Evolutionary conservation across 1,284 basidiomycete genomes (phyloP).

Genomic region (Boletus semigastroideus): DNA sequence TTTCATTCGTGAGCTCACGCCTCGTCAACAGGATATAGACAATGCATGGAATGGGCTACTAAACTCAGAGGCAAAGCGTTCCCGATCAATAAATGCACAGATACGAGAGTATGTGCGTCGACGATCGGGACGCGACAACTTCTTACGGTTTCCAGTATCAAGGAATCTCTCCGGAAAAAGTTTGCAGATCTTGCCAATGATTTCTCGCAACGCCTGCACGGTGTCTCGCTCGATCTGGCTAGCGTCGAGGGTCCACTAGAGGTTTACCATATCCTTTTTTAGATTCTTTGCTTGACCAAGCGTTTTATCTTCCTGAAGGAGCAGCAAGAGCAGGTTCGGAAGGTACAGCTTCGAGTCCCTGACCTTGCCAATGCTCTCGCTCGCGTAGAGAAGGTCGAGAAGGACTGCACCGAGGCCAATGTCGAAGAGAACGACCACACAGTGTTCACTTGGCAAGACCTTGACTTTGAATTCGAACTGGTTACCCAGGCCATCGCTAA

Average conservation of each 20-base stretch:
- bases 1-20: constrained; percentile 8
- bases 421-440: constrained; percentile 98
- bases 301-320: constrained; percentile 34
- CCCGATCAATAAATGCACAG: constrained; percentile 85
- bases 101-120: constrained; percentile 75
- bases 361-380: constrained; percentile 56
- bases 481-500: constrained; percentile 81
- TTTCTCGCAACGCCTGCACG: constrained; percentile 73
- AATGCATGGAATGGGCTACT: constrained; percentile 75
- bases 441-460: constrained; percentile 86
- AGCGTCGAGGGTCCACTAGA: constrained; percentile 79
- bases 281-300: constrained; percentile 21
- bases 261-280: constrained; percentile 39
- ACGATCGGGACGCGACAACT: not conserved
- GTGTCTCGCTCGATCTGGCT: constrained; percentile 75
- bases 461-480: constrained; percentile 87
- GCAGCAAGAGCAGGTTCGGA: constrained; percentile 52
- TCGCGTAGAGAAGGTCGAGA: constrained; percentile 62
- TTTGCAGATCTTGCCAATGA: constrained; percentile 86
- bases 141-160: constrained; percentile 61
- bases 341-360: constrained; percentile 66
- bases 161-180: constrained; percentile 80
- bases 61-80: constrained; percentile 74
- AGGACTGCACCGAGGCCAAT: constrained; percentile 84
- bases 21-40: constrained; percentile 65